Conservation (phyloP, 2,329 filamentous ascomycete species). For the Alternaria burnsii region DNA sequence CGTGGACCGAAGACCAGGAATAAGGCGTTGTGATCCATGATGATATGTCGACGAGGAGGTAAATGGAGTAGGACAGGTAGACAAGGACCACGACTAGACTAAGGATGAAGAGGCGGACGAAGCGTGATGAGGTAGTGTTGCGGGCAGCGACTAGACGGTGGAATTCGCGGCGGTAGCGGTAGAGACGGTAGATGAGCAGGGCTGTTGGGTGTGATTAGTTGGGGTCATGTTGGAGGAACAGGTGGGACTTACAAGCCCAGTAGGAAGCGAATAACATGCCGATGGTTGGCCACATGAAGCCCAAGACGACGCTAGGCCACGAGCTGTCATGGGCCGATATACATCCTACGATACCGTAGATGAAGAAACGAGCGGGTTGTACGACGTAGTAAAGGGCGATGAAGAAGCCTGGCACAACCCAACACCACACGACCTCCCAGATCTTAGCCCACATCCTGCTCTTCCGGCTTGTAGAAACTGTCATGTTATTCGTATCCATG, state of each 20-base stretch:
- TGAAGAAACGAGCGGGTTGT: constrained; percentile 66
- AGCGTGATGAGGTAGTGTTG: constrained; percentile 66
- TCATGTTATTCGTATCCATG: constrained; percentile 66
- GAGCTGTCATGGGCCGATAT: constrained; percentile 61
- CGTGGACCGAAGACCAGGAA: constrained; percentile 64
- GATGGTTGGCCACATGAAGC: constrained; percentile 65
- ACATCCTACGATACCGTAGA: constrained; percentile 69
- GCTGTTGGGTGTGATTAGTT: constrained; percentile 51
- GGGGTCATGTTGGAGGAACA: neutral
- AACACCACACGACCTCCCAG: constrained; percentile 65
- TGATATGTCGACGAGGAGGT: constrained; percentile 54
- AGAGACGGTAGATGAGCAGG: constrained; percentile 67
- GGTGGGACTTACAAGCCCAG: constrained; percentile 63
- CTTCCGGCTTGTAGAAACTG: constrained; percentile 60
- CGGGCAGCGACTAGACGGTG: constrained; percentile 62
- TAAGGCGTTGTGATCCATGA: constrained; percentile 52
- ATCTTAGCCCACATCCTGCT: constrained; percentile 58
- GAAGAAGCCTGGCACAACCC: constrained; percentile 63
- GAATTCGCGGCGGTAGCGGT: constrained; percentile 67
- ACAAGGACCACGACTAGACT: constrained; percentile 59
- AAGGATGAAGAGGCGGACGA: constrained; percentile 68
- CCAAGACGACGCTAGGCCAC: constrained; percentile 65
- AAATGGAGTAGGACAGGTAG: constrained; percentile 61
- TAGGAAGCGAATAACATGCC: constrained; percentile 62
- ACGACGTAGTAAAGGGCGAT: constrained; percentile 67